Evolutionary conservation across 2,329 filamentous ascomycete genomes (phyloP), one percentile per base, ranked within the genome.

Genomic region (Knufia fluminis): DNA sequence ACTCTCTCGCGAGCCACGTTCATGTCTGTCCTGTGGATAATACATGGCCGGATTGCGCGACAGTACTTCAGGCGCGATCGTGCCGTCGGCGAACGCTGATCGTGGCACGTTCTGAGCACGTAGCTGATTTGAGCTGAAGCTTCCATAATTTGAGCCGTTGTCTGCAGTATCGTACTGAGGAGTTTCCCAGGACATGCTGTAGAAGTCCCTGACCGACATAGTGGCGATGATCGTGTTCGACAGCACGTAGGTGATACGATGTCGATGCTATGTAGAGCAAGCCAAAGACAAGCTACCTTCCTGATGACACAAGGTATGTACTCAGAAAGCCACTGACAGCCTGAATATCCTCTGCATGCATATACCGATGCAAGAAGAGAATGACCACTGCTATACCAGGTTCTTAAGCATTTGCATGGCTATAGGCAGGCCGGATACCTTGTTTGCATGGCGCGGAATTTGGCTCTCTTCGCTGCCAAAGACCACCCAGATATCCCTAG

Each of bases 381-480:
- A 26, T 19, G 28, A 10, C 26, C 26, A 20, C 42, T 42, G 42
- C 42, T 17, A 28, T 6, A 28, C 26, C 26, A 22, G 28, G 17
- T 33, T 45, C 42, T 45, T 45, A 45, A 32, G 42, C 28, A 20
- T 45, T 19, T 45, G 10, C 12, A 33, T 32, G 6, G 42, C n/a
- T n/a, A 19, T 45, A 45, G 42, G 28, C 42, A 45, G 16, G 32
- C n/a, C 26, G 8, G 12, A 45, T 14, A 26, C 17, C 26, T 16
- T 20, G 3, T 17, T 32, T 45, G 26, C 9, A n/a, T 12, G 26
- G 16, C 20, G 19, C 40, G 26, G 9, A n/a, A 32, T 45, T 26
- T 33, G n/a, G 42, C 8, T 26, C 23, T 17, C 8, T 2, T 42
- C 40, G 9, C 2, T 22, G 33, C 16, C 33, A 6, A 17, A 16